These are phyloP conservation scores for Lasiodiplodia sp. DNA, from an alignment of 2,329 filamentous ascomycete genomes.

Conservation along the genomic window DNA sequence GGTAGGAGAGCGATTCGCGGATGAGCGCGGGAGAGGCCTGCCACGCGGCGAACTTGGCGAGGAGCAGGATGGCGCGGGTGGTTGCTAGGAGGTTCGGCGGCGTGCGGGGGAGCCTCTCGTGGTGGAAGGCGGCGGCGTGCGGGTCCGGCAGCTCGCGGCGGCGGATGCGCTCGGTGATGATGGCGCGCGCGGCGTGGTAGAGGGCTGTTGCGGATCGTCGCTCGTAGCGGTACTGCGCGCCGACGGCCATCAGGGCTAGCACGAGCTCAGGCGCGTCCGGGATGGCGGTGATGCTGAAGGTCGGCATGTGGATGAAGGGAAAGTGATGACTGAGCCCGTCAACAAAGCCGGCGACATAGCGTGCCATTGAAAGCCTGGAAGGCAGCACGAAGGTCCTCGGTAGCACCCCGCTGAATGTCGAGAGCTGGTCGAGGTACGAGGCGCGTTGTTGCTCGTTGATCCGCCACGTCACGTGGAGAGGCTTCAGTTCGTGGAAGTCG, in stretches of 20 bases:
- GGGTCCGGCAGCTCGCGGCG: not conserved
- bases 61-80: not conserved
- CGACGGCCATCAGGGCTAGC: not conserved
- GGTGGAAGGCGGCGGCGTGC: not conserved
- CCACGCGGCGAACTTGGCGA: not conserved
- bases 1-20: constrained; percentile 1
- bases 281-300: constrained; percentile 3
- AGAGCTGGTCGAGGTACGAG: not conserved
- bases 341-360: constrained; percentile 1
- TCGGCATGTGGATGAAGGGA: constrained; percentile 9
- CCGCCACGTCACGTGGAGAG: not conserved
- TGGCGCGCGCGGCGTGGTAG: not conserved
- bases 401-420: not conserved
- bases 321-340: constrained; percentile 16
- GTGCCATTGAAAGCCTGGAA: not conserved
- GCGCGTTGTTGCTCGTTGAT: not conserved
- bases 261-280: constrained; percentile 7
- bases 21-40: not conserved
- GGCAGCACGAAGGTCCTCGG: not conserved
- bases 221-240: constrained; percentile 10
- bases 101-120: not conserved
- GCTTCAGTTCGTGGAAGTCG: constrained; percentile 19
- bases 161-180: constrained; percentile 1
- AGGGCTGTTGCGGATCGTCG: not conserved
- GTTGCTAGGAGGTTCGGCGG: not conserved